Conservation (phyloP, 768 basidiomycete genomes). For the Boletus eberwhitei region DNA sequence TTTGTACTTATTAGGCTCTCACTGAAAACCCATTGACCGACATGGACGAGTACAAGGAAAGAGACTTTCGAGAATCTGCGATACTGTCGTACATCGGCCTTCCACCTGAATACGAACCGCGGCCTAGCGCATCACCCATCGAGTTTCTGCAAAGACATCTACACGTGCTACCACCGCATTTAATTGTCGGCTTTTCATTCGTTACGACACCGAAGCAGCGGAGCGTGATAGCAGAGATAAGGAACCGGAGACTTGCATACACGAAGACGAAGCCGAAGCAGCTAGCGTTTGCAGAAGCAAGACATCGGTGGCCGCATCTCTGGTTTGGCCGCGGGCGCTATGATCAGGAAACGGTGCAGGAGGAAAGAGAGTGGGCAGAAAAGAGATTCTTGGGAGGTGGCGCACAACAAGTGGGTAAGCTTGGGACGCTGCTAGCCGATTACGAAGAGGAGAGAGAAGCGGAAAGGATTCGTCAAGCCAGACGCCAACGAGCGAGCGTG, state of each 20-base stretch:
- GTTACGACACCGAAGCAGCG: slow-evolving; percentile 60
- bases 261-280: slow-evolving; percentile 51
- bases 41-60: slow-evolving; percentile 3
- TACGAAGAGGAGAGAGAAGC: slow-evolving; percentile 80
- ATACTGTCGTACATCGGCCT: slow-evolving; percentile 55
- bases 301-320: slow-evolving; percentile 59
- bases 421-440: slow-evolving; percentile 60
- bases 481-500: slow-evolving; percentile 38
- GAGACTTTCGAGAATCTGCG: slow-evolving; percentile 18
- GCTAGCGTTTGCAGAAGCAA: slow-evolving; percentile 52
- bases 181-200: slow-evolving; percentile 43
- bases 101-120: slow-evolving; percentile 54
- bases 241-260: slow-evolving; percentile 72
- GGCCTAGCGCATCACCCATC: slow-evolving; percentile 55
- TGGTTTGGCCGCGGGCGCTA: slow-evolving; percentile 57
- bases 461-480: slow-evolving; percentile 50
- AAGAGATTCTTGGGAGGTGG: slow-evolving; percentile 56
- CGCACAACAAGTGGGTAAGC: slow-evolving; percentile 61
- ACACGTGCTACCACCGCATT: slow-evolving; percentile 61
- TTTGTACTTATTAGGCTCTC: slow-evolving; percentile 21
- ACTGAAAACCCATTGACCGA: not conserved
- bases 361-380: slow-evolving; percentile 70
- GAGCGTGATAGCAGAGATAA: slow-evolving; percentile 56
- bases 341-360: slow-evolving; percentile 52
- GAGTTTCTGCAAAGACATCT: slow-evolving; percentile 62